phyloP scores from a whole-genome alignment of 306 rosid species.

The Quercus alba region DNA sequence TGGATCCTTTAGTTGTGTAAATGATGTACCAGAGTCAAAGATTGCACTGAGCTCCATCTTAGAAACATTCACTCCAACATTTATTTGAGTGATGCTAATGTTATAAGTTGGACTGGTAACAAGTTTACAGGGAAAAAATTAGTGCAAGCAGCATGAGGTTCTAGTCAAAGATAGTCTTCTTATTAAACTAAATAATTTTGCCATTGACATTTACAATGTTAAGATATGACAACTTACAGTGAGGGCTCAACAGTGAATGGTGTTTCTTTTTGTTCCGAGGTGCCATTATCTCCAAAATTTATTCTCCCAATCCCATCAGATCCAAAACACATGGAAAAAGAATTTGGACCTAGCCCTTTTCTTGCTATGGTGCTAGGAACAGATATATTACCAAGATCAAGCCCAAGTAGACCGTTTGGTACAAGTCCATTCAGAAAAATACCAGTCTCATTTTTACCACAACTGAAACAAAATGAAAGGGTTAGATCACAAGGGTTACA shows the following conservation, averaged over 20 bases:
- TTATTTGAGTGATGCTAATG: slow-evolving; percentile 64
- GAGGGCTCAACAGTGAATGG: slow-evolving; percentile 44
- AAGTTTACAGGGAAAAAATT: slow-evolving; percentile 15
- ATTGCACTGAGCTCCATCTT: slow-evolving; percentile 56
- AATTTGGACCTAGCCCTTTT: slow-evolving; percentile 54
- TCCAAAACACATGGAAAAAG: slow-evolving; percentile 93
- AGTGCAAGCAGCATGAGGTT: slow-evolving; percentile 15
- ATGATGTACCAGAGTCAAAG: slow-evolving; percentile 85
- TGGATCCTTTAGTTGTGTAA: slow-evolving; percentile 68
- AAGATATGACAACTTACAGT: slow-evolving; percentile 39
- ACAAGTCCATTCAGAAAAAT: slow-evolving; percentile 56
- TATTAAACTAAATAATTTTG: not conserved
- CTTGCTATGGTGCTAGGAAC: slow-evolving; percentile 80
- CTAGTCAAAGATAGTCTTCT: slow-evolving; percentile 1
- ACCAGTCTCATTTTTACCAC: slow-evolving; percentile 81
- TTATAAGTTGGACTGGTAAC: slow-evolving; percentile 65
- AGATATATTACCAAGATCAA: slow-evolving; percentile 57
- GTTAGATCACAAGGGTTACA: not conserved
- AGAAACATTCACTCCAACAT: slow-evolving; percentile 34
- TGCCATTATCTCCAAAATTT: slow-evolving; percentile 75
- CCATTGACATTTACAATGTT: not conserved
- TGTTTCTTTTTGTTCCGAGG: slow-evolving; percentile 59
- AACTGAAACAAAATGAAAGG: slow-evolving; percentile 44
- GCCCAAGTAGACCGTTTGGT: slow-evolving; percentile 83
- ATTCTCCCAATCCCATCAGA: slow-evolving; percentile 68